Evolutionary conservation across 352 stramenopile species (phyloP).

Genomic region (Globisporangium mamillatum): DNA sequence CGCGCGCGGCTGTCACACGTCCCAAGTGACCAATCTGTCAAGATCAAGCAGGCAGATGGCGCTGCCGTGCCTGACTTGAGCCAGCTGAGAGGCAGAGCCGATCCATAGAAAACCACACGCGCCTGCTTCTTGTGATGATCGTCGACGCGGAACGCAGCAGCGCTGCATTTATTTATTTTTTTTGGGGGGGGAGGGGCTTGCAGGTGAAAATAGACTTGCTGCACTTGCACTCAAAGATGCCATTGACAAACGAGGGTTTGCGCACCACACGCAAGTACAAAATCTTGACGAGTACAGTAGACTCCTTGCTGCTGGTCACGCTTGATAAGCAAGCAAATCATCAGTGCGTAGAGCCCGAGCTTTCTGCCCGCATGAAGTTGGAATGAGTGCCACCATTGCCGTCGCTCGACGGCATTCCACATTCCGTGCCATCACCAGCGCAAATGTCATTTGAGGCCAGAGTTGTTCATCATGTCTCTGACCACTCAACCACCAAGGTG

Average conservation of each 20-base stretch:
- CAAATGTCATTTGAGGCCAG: constrained; percentile 1
- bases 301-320: neutral
- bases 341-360: neutral
- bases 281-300: neutral
- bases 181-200: neutral
- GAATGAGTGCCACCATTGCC: neutral
- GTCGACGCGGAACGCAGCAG: neutral
- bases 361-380: neutral
- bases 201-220: neutral
- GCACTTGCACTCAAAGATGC: neutral
- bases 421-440: neutral
- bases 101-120: neutral
- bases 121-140: neutral
- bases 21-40: constrained; percentile 1
- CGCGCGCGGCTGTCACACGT: neutral
- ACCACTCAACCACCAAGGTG: neutral
- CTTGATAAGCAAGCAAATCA: neutral
- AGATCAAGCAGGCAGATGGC: neutral
- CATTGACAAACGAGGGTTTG: neutral
- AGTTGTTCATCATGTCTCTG: neutral
- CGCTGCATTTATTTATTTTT: neutral
- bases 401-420: neutral
- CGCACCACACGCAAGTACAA: too few relatives aligned
- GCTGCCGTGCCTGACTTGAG: neutral
- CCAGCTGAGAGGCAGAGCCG: neutral